Evolutionary conservation across 495 filamentous ascomycete species (phyloP), one percentile per base, ranked within the genome.

Genomic region (Amorphotheca resinae): DNA sequence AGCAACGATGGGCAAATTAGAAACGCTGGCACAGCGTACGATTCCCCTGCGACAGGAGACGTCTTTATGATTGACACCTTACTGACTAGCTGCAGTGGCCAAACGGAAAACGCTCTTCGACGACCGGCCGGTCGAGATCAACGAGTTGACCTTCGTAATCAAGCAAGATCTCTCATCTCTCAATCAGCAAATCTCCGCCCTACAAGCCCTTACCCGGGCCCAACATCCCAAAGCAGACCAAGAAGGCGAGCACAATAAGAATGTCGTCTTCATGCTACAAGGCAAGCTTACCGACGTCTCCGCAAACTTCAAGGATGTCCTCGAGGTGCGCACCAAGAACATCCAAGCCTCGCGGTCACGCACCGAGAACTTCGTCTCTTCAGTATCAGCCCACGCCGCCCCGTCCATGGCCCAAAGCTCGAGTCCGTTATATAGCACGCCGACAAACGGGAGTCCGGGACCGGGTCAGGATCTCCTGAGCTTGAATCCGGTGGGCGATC

Each of bases 91-190:
- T 32, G 41, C 54, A 86, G 81, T 98, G 60, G 91, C 91, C 40
- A 91, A 89, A 59, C 80, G 93, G 50, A 93, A 95, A 66, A 93
- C 93, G 1, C 76, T 98, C 16, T 96, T 98, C 57, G 91, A 98
- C 60, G 91, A 98, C 65, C 75, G 83, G 59, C 87, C 91, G 1
- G 82, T 94, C 28, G 91, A 98, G 61, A 95, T 98, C 63, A 87
- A 87, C 58, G 87, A 96, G 55, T 76, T 96, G 61, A 91, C 87
- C 8, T 93, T 84, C 54, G 77, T 93, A 58, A 95, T 98, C 65
- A 96, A 96, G 62, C 91, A 96, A 70, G 93, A 96, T 55, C 74
- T 96, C 20, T 84, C 87, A 0, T 77, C 82, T 9, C 64, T 98
- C 44, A 95, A 94, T 60, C 72, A 80, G 45, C 79, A 89, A 57